Evolutionary conservation across 2,329 filamentous ascomycete species (phyloP).

Genomic region (Cladobotryum mycophilum): DNA sequence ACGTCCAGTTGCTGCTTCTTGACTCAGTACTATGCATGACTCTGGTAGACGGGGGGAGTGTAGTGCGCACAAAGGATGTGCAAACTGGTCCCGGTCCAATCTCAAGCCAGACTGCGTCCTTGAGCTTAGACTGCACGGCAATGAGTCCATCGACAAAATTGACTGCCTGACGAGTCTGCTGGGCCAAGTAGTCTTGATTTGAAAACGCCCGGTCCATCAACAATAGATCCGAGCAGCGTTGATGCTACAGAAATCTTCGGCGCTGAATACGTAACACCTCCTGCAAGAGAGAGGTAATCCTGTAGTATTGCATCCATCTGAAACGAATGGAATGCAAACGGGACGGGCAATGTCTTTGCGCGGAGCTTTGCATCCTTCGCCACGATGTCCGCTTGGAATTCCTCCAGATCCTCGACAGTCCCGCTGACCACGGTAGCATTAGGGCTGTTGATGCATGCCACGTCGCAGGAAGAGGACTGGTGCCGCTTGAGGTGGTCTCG

Average conservation of each 20-base stretch:
- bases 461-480: conserved; percentile 37
- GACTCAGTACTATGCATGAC: conserved; percentile 46
- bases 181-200: conserved; percentile 7
- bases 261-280: neutral
- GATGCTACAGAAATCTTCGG: conserved; percentile 6
- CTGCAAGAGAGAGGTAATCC: too few relatives aligned
- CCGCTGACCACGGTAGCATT: conserved; percentile 66
- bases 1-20: neutral
- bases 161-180: neutral
- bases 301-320: conserved; percentile 49
- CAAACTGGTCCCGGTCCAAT: neutral
- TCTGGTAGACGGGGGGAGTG: neutral
- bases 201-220: conserved; percentile 32
- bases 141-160: neutral
- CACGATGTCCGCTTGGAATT: conserved; percentile 35
- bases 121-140: neutral
- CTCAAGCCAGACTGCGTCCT: neutral
- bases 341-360: conserved; percentile 41
- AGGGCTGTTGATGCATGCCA: conserved; percentile 71
- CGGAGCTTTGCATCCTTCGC: conserved; percentile 34
- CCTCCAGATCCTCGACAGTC: conserved; percentile 18
- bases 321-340: conserved; percentile 49
- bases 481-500: neutral
- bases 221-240: conserved; percentile 43
- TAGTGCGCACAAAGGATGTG: neutral